These are phyloP conservation scores for Pseudocercospora crystallina DNA, from an alignment of 2,329 filamentous ascomycete species.

Conservation along the genomic window DNA sequence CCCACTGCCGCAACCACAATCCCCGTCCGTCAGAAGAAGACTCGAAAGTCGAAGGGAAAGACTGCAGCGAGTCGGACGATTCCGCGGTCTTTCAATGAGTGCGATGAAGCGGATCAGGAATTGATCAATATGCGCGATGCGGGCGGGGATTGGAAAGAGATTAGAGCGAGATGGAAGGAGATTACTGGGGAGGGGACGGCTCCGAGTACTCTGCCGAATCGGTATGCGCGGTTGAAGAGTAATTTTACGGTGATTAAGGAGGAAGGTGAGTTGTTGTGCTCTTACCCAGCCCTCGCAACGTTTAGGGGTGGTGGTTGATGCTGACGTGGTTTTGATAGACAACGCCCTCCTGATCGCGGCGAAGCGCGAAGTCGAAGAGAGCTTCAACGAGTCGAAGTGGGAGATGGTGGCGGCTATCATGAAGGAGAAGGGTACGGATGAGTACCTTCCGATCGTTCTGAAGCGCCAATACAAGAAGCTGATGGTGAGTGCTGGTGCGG, in stretches of 20 bases:
- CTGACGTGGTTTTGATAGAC: slow-evolving; percentile 28
- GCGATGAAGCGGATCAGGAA: slow-evolving; percentile 29
- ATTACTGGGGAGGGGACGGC: slow-evolving; percentile 37
- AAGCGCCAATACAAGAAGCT: slow-evolving; percentile 45
- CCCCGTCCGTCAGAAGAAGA: slow-evolving; percentile 7
- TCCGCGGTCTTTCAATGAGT: slow-evolving; percentile 29
- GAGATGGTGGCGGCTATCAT: slow-evolving; percentile 36
- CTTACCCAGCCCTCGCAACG: not conserved
- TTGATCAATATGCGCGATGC: slow-evolving; percentile 31
- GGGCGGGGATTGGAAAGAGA: slow-evolving; percentile 28
- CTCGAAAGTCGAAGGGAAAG: slow-evolving; percentile 11
- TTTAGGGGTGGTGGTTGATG: not conserved
- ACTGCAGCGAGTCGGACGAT: slow-evolving; percentile 16
- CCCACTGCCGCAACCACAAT: not conserved
- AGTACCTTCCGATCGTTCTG: slow-evolving; percentile 36
- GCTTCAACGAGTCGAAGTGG: slow-evolving; percentile 44
- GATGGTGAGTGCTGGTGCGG: slow-evolving; percentile 28
- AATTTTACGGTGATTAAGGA: slow-evolving; percentile 24
- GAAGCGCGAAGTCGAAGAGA: slow-evolving; percentile 42
- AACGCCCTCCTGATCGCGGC: slow-evolving; percentile 34
- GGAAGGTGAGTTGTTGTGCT: slow-evolving; percentile 33
- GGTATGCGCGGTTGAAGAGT: slow-evolving; percentile 34
- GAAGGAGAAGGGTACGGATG: slow-evolving; percentile 31
- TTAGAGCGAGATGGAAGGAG: slow-evolving; percentile 28
- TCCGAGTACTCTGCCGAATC: slow-evolving; percentile 38